Base-by-base conservation (phyloP, 2,329 filamentous ascomycete species). In the Exophiala lecanii-corni region DNA sequence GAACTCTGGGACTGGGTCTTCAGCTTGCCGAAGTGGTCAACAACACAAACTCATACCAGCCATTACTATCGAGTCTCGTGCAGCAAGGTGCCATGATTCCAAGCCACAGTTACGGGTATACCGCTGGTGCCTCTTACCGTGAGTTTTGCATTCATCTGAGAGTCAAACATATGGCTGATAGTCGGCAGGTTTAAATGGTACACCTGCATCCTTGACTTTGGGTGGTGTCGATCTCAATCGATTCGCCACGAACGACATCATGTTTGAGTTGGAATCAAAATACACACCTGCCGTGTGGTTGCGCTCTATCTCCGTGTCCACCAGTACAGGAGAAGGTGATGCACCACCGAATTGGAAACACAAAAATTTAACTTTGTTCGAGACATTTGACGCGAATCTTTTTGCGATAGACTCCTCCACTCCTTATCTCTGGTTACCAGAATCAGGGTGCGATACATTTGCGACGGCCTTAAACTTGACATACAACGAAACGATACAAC, bases 381-480 rank as follows among this genome's bases (percentile, higher is more conserved):
- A 49, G 47, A 20, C 41, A 46, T 23, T 39, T 46, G 32, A 57
- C 19, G 42, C 46, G 17, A 50, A 53, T 3, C 49, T 55, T 2
- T 62, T 60, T 43, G 56, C 49, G n/a, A 62, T 70, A 13, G 66
- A 70, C 43, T 65, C 66, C 2, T 64, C 63, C 2, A 61, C 64
- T 9, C 61, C 67, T 5, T 66, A 63, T 46, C 39, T 69, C 5
- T 69, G 62, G 57, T 57, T 70, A 31, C 66, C 67, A 3, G 47
- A 55, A 4, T 49, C 53, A 12, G 55, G 62, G 6, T 69, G 66
- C 44, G 52, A 60, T 35, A 43, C 48, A 30, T 66, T 69, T 45
- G 65, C 65, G 36, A 47, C 54, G 6, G 58, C 60, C 7, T 59
- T 68, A 16, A 60, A 59, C 16, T 44, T 69, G 9, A 58, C 48